Conservation (phyloP, 208 protist species). For the Willaertia magna region DNA sequence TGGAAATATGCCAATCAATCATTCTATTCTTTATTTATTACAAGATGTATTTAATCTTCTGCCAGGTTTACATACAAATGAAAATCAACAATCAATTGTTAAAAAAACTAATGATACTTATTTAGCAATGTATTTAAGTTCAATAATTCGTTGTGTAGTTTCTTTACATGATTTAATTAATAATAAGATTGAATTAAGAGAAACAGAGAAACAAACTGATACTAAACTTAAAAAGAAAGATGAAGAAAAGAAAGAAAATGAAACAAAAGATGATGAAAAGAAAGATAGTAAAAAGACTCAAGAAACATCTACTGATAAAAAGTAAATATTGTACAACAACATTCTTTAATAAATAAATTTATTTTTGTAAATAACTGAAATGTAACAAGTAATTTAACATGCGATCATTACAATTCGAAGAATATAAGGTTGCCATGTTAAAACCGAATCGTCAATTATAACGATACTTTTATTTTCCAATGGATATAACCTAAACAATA, state of each 20-base stretch:
- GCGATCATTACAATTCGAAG: no score
- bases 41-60: slow-evolving; percentile 83
- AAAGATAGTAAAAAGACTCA: neutral
- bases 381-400: no score
- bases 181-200: slow-evolving; percentile 54
- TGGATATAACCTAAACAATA: no score
- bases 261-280: neutral
- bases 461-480: no score
- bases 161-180: slow-evolving; percentile 79
- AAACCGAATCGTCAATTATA: no score
- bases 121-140: slow-evolving; percentile 65
- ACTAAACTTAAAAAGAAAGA: slow-evolving; percentile 9
- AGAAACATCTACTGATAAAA: neutral
- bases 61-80: slow-evolving; percentile 53
- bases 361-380: no score
- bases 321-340: neutral
- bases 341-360: no score
- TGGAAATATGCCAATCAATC: slow-evolving; percentile 60
- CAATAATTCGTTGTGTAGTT: slow-evolving; percentile 64
- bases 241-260: slow-evolving; percentile 14
- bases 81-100: slow-evolving; percentile 30
- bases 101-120: slow-evolving; percentile 36
- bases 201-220: neutral
- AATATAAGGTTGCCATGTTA: no score
- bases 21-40: slow-evolving; percentile 56